Base-by-base conservation (phyloP, 2,329 filamentous ascomycete species). In the Aspergillus jensenii region DNA sequence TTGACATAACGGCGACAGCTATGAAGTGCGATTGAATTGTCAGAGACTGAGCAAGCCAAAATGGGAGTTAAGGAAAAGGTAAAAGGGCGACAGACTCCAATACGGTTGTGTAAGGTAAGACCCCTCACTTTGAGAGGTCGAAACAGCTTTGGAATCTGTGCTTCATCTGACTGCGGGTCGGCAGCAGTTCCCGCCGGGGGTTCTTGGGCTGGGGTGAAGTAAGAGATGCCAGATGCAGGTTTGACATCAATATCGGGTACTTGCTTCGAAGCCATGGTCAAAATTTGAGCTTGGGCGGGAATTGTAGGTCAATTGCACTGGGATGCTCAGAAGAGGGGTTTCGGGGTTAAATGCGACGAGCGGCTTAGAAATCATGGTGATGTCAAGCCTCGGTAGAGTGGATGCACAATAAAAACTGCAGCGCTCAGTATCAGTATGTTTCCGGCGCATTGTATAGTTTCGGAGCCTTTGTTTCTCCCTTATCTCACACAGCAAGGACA, bases 41-140 rank as follows among this genome's bases (percentile, higher is more conserved):
- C 35, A 37, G 45, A 15, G 14, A 54, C 31, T 9, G 5, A 45
- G 17, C 17, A 35, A 23, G 17, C 2, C n/a, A n/a, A n/a, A 33
- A n/a, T 19, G 15, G 19, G 17, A 27, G 2, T 23, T 39, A 21
- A 19, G 27, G n/a, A 15, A 6, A 19, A 14, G n/a, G 31, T 11
- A 40, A 8, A 17, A 33, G 9, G 55, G 55, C 15, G 55, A 66
- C 62, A 14, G 33, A 58, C 56, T 40, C 63, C 64, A 23, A 66
- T 55, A 39, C 65, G 65, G 51, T 67, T 90, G 62, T 86, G 86
- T n/a, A 90, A 78, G 0, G 82, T 85, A n/a, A 86, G 62, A 14
- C 83, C 83, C 12, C 84, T 78, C 51, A 86, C 69, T 68, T 81
- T 83, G 51, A 87, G 71, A 4, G 84, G 83, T 55, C 79, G 78